Conservation (phyloP, 192 early-diverging fungal genomes). For the Jimgerdemannia flammicorona region DNA sequence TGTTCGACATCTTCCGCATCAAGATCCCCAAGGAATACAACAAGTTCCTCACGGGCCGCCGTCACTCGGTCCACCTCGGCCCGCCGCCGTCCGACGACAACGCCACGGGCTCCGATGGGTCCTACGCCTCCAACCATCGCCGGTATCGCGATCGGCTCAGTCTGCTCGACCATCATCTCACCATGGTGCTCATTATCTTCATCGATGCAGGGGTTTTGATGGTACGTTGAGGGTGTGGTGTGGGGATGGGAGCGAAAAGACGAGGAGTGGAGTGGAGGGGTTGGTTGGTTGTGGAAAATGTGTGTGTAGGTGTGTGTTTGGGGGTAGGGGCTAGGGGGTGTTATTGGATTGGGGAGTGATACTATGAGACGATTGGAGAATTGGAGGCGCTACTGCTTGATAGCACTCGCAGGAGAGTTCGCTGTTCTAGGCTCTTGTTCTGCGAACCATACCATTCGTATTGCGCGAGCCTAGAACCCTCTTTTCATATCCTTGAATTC, state of each 20-base stretch:
- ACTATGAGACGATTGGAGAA: too few species aligned
- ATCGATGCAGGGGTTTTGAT: conserved; percentile 64
- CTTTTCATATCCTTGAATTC: too few species aligned
- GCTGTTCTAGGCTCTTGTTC: too few species aligned
- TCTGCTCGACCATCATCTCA: conserved; percentile 66
- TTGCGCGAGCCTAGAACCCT: too few species aligned
- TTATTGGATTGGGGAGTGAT: too few species aligned
- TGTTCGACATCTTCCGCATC: conserved; percentile 75
- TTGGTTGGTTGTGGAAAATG: too few species aligned
- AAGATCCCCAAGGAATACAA: conserved; percentile 57
- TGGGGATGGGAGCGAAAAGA: background rate
- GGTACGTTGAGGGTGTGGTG: background rate
- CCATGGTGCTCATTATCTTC: conserved; percentile 69
- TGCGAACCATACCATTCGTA: too few species aligned
- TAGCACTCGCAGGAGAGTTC: too few species aligned
- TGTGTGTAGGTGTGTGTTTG: too few species aligned
- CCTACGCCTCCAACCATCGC: conserved; percentile 6
- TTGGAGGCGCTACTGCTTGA: too few species aligned
- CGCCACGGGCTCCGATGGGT: conserved; percentile 6
- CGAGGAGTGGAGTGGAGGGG: background rate
- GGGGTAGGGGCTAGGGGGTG: too few species aligned
- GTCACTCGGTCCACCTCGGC: conserved; percentile 26
- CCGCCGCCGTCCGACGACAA: conserved; percentile 5
- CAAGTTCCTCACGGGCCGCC: conserved; percentile 37
- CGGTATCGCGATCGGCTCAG: conserved; percentile 45